These are phyloP conservation scores for Novymonas esmeraldas DNA, from an alignment of 208 protist genomes.

Conservation along the genomic window DNA sequence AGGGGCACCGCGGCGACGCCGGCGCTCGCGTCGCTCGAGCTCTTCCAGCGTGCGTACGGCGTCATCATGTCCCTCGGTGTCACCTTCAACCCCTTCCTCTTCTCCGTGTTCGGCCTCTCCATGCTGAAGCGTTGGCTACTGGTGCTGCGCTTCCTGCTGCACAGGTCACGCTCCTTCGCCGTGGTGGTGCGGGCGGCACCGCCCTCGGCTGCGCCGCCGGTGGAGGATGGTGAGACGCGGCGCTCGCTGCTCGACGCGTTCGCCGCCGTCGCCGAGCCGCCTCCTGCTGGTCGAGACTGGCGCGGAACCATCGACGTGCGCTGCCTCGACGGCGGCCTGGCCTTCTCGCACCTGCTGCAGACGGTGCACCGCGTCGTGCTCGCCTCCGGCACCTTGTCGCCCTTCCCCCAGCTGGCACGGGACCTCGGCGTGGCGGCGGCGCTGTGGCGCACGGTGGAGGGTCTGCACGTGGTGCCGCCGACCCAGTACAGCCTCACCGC, in stretches of 20 bases:
- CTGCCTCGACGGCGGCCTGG: constrained; percentile 80
- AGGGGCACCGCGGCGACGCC: background rate
- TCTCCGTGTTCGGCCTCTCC: constrained; percentile 66
- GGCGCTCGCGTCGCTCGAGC: constrained; percentile 20
- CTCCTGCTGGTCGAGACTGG: constrained; percentile 10
- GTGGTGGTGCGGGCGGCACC: constrained; percentile 16
- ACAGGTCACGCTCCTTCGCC: constrained; percentile 58
- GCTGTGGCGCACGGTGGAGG: constrained; percentile 35
- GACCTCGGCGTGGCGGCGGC: constrained; percentile 64
- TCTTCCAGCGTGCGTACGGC: constrained; percentile 71
- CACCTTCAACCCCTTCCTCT: constrained; percentile 85
- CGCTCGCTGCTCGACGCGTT: constrained; percentile 1
- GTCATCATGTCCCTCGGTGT: constrained; percentile 82
- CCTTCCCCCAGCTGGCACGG: constrained; percentile 77
- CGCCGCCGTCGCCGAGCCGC: background rate
- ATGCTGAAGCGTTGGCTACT: constrained; percentile 78
- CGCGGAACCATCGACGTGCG: constrained; percentile 34
- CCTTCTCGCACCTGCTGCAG: constrained; percentile 61
- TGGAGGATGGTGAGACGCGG: background rate
- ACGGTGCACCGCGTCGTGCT: constrained; percentile 85
- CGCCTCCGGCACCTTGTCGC: constrained; percentile 95
- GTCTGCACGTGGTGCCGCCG: constrained; percentile 49
- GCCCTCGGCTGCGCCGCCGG: background rate
- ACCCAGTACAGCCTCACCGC: constrained; percentile 42
- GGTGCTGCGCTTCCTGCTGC: constrained; percentile 69